phyloP scores from a whole-genome alignment of 306 rosid genomes.

The Acmispon strigosus region DNA sequence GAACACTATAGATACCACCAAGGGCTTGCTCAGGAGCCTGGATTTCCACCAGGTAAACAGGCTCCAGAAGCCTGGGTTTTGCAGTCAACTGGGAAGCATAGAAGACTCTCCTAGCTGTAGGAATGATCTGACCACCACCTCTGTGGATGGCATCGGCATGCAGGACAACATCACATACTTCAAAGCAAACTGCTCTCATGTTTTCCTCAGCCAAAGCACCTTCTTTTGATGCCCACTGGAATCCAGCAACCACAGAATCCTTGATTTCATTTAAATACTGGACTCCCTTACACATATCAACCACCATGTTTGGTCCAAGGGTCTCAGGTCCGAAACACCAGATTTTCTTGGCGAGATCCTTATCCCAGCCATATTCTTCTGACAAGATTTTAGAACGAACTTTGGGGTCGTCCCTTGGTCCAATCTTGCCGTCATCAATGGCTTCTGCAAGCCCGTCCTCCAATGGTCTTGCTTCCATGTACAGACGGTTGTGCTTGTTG shows the following conservation, averaged over 20 bases:
- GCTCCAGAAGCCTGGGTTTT: constrained; percentile 82
- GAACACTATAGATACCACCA: constrained; percentile 81
- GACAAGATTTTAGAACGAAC: constrained; percentile 55
- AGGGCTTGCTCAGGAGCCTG: constrained; percentile 85
- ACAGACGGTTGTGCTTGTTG: constrained; percentile 83
- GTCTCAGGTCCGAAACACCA: constrained; percentile 95
- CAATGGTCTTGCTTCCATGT: constrained; percentile 65
- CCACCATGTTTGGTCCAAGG: constrained; percentile 82
- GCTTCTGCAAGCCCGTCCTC: constrained; percentile 77
- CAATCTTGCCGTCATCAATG: constrained; percentile 70
- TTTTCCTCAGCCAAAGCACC: constrained; percentile 77
- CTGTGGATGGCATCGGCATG: constrained; percentile 82
- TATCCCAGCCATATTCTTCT: constrained; percentile 71
- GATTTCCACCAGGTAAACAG: constrained; percentile 72
- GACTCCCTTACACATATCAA: constrained; percentile 86
- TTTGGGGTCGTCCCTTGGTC: constrained; percentile 83
- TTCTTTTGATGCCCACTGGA: constrained; percentile 88
- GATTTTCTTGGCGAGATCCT: constrained; percentile 82
- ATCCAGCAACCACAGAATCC: constrained; percentile 79
- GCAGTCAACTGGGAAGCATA: constrained; percentile 71
- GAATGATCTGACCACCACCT: constrained; percentile 83
- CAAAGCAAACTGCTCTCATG: constrained; percentile 78
- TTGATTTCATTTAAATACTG: constrained; percentile 76
- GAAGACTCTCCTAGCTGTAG: constrained; percentile 76
- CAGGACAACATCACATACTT: constrained; percentile 71